Conservation (phyloP, 2,329 filamentous ascomycete species). For the Sarocladium kiliense region DNA sequence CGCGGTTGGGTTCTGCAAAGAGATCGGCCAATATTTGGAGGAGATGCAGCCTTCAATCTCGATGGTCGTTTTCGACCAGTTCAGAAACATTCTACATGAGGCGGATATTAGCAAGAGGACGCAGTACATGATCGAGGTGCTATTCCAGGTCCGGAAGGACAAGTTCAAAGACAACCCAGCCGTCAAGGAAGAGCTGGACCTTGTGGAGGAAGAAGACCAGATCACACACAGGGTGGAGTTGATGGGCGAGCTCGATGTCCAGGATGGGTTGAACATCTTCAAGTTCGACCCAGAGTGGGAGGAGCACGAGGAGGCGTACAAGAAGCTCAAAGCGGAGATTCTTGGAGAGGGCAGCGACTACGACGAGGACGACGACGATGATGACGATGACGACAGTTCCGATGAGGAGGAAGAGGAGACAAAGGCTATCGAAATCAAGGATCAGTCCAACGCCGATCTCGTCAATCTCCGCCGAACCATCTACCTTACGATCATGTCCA, state of each 20-base stretch:
- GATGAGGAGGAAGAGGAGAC: slow-evolving; percentile 70
- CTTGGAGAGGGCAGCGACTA: slow-evolving; percentile 87
- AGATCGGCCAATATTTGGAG: slow-evolving; percentile 90
- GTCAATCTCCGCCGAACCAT: slow-evolving; percentile 91
- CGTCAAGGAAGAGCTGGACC: slow-evolving; percentile 84
- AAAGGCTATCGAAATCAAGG: slow-evolving; percentile 89
- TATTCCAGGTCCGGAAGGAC: slow-evolving; percentile 95
- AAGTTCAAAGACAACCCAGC: slow-evolving; percentile 93
- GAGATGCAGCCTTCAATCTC: slow-evolving; percentile 91
- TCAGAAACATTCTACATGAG: slow-evolving; percentile 91
- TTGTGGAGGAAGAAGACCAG: slow-evolving; percentile 97
- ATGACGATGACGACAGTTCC: slow-evolving; percentile 63
- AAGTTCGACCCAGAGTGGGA: slow-evolving; percentile 90
- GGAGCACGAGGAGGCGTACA: slow-evolving; percentile 85
- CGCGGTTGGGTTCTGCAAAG: slow-evolving; percentile 85
- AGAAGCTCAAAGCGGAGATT: slow-evolving; percentile 87
- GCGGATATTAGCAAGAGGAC: slow-evolving; percentile 95
- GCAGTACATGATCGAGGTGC: slow-evolving; percentile 98
- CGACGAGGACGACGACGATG: slow-evolving; percentile 54
- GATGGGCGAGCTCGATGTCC: slow-evolving; percentile 77
- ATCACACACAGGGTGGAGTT: slow-evolving; percentile 84
- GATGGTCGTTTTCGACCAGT: slow-evolving; percentile 89
- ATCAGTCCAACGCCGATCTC: slow-evolving; percentile 92
- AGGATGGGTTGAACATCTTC: slow-evolving; percentile 91
- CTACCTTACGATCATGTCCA: slow-evolving; percentile 96